Evolutionary conservation across 129 eudicot genomes (phyloP).

Genomic region (Flaveria ramosissima): DNA sequence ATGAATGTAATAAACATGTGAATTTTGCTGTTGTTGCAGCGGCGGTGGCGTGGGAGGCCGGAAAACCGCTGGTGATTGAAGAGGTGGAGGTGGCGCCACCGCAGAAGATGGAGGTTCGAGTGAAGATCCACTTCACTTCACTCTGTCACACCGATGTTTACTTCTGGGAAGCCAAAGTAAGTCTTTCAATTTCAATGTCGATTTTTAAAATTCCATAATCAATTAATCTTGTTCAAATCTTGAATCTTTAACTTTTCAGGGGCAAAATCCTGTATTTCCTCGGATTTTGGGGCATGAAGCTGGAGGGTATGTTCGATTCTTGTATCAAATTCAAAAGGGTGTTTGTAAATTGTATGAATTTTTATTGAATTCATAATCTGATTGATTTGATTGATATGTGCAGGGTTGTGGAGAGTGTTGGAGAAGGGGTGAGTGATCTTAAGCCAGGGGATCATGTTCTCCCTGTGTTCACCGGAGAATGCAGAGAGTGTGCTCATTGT

Average conservation of each 20-base stretch:
- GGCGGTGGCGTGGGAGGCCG: conserved; percentile 94
- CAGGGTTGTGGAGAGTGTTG: conserved; percentile 88
- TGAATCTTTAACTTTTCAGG: conserved; percentile 39
- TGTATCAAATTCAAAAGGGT: not conserved
- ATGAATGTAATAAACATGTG: too few species aligned
- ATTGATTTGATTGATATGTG: not conserved
- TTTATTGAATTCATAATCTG: not conserved
- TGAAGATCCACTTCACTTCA: conserved; percentile 78
- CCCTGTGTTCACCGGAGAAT: conserved; percentile 90
- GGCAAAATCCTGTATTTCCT: conserved; percentile 79
- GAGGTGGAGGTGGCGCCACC: conserved; percentile 92
- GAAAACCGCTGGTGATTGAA: conserved; percentile 78
- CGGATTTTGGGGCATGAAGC: conserved; percentile 88
- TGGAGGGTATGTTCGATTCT: conserved; percentile 64
- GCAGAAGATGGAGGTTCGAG: conserved; percentile 71
- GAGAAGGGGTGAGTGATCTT: conserved; percentile 82
- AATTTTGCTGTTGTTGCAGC: conserved; percentile 27
- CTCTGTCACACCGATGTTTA: conserved; percentile 79
- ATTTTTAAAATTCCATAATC: too few species aligned
- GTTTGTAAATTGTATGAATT: not conserved
- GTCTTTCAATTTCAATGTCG: too few species aligned
- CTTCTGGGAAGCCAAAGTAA: conserved; percentile 94
- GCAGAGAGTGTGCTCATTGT: conserved; percentile 79
- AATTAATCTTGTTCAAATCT: not conserved
- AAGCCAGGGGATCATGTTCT: conserved; percentile 82